Evolutionary conservation across 352 stramenopile genomes (phyloP).

Genomic region (Globisporangium acanthophoron): DNA sequence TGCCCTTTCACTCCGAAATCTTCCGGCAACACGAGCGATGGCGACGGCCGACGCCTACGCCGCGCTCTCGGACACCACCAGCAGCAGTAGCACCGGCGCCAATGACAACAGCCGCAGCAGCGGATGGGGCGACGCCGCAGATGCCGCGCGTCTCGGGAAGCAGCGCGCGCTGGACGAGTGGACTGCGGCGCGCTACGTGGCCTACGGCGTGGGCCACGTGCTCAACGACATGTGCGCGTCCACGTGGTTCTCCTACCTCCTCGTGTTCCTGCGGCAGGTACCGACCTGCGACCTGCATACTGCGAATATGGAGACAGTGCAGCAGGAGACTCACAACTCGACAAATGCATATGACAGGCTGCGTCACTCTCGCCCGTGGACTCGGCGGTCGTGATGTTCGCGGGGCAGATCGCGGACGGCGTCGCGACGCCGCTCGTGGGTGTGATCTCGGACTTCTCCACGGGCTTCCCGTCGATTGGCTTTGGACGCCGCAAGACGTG

Average conservation of each 20-base stretch:
- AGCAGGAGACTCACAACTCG: neutral
- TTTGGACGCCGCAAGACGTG: slow-evolving; percentile 75
- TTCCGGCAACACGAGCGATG: neutral
- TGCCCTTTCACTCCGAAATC: no score
- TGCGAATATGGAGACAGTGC: neutral
- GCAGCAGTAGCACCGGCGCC: neutral
- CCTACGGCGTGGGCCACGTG: slow-evolving; percentile 80
- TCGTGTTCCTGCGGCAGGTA: slow-evolving; percentile 69
- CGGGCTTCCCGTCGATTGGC: slow-evolving; percentile 52
- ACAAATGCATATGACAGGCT: slow-evolving; percentile 12
- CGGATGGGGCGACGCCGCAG: neutral
- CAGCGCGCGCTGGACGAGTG: slow-evolving; percentile 24
- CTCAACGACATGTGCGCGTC: slow-evolving; percentile 88
- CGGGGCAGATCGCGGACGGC: slow-evolving; percentile 77
- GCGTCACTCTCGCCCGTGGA: slow-evolving; percentile 65
- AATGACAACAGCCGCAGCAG: neutral
- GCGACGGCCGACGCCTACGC: slow-evolving; percentile 13
- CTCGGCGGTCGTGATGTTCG: slow-evolving; percentile 84
- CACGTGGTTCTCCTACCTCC: slow-evolving; percentile 86
- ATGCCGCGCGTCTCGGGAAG: slow-evolving; percentile 1
- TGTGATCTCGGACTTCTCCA: slow-evolving; percentile 65
- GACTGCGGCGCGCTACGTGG: slow-evolving; percentile 51
- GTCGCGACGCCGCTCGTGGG: slow-evolving; percentile 75
- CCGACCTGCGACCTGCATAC: neutral
- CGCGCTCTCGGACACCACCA: slow-evolving; percentile 9